A percentile compares a stretch with the other conserved stretches of the same genome.
These are phyloP conservation scores for Kodamaea neixiangensis DNA, from an alignment of 805 yeast genomes.

Conservation along the genomic window DNA sequence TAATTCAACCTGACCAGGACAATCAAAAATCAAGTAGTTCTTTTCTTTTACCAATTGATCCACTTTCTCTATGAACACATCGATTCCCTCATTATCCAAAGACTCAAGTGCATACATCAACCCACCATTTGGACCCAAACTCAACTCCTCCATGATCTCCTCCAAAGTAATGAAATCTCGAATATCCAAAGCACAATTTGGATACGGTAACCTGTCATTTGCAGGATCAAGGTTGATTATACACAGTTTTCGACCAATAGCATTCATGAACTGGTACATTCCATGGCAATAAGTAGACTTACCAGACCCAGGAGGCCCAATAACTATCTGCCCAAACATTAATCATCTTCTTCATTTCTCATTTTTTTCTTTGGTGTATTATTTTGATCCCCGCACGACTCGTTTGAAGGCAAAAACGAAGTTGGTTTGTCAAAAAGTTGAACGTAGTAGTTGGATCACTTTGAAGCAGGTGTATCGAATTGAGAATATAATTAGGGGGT, in stretches of 20 bases:
- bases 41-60: constrained; percentile 51
- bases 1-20: constrained; percentile 96
- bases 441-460: neutral
- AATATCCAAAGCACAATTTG: constrained; percentile 69
- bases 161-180: constrained; percentile 75
- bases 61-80: constrained; percentile 58
- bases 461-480: constrained; percentile 9
- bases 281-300: constrained; percentile 95
- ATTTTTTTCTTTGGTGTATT: neutral
- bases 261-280: constrained; percentile 85
- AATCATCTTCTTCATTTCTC: neutral
- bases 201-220: constrained; percentile 69
- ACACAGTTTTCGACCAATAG: constrained; percentile 89
- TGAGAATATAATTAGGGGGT: constrained; percentile 4
- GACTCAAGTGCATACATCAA: constrained; percentile 77
- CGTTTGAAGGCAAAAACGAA: constrained; percentile 8
- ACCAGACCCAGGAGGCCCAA: constrained; percentile 98
- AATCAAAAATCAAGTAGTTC: constrained; percentile 77
- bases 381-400: constrained; percentile 8
- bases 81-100: constrained; percentile 45
- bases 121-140: constrained; percentile 89
- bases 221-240: constrained; percentile 93
- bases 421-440: neutral
- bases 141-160: constrained; percentile 71
- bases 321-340: constrained; percentile 85